Conservation (phyloP, 208 protist species). For the Acanthamoeba rhysodes region DNA sequence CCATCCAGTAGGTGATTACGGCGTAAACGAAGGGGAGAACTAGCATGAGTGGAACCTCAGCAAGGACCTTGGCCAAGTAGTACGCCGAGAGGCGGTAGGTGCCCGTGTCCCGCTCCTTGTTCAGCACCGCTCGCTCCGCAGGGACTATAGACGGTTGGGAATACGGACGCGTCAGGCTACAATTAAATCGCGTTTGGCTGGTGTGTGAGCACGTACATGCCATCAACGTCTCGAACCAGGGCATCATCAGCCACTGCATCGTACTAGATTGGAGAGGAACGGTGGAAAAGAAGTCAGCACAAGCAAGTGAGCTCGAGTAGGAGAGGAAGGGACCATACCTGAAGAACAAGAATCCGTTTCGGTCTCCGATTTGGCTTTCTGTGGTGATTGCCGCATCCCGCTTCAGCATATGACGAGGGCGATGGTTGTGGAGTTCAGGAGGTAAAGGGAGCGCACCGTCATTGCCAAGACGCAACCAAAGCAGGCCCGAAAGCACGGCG, state of each 20-base stretch:
- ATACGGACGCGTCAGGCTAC: not conserved
- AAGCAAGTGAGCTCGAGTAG: not conserved
- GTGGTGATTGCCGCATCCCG: no score
- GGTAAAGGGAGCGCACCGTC: not conserved
- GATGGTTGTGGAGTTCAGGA: not conserved
- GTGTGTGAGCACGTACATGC: no score
- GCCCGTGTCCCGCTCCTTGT: conserved; percentile 75
- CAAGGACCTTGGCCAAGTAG: conserved; percentile 79
- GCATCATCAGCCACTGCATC: not conserved
- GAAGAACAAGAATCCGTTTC: conserved; percentile 79
- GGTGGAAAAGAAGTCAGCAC: not conserved
- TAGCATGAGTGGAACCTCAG: conserved; percentile 65
- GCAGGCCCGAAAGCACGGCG: conserved; percentile 53
- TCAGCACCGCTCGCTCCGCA: conserved; percentile 72
- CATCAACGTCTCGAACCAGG: not conserved
- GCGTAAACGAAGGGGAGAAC: not conserved
- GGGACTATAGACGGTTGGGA: not conserved
- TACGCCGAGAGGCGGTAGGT: conserved; percentile 78
- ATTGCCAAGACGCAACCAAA: conserved; percentile 79
- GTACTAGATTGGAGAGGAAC: no score
- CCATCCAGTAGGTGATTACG: conserved; percentile 82
- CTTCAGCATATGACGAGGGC: no score
- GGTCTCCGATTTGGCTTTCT: not conserved
- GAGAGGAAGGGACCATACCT: no score
- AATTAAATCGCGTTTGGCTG: not conserved